Conservation (phyloP, 768 basidiomycete genomes). For the Amanita jacksonii region DNA sequence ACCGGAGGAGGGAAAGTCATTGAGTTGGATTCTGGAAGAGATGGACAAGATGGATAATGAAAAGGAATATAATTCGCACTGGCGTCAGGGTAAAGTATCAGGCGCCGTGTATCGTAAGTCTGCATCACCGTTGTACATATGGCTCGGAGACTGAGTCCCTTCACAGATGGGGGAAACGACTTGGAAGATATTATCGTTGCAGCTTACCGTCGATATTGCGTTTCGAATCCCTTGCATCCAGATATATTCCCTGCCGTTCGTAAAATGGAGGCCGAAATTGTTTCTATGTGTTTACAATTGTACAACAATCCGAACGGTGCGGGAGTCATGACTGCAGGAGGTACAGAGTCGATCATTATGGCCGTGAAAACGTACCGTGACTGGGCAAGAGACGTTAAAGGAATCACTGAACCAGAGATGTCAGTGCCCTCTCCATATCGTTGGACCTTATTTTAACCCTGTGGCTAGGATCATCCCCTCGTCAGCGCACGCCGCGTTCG, state of each 20-base stretch:
- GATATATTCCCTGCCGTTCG: slow-evolving; percentile 88
- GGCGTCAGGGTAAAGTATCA: slow-evolving; percentile 66
- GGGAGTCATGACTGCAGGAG: slow-evolving; percentile 90
- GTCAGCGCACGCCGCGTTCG: slow-evolving; percentile 90
- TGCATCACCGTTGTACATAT: not conserved
- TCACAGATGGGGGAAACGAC: slow-evolving; percentile 73
- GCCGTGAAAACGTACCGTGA: slow-evolving; percentile 90
- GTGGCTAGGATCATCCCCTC: slow-evolving; percentile 68
- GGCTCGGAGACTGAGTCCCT: too few species aligned
- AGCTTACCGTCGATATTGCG: slow-evolving; percentile 73
- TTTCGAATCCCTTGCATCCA: slow-evolving; percentile 88
- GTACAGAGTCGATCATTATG: slow-evolving; percentile 96
- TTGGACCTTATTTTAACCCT: not conserved
- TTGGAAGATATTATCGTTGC: slow-evolving; percentile 68
- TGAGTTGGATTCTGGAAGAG: slow-evolving; percentile 68
- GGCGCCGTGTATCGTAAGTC: slow-evolving; percentile 80
- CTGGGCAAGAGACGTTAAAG: slow-evolving; percentile 80
- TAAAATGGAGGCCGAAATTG: slow-evolving; percentile 97
- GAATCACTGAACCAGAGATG: slow-evolving; percentile 92
- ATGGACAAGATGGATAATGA: slow-evolving; percentile 75
- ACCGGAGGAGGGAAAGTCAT: slow-evolving; percentile 51
- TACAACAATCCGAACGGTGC: slow-evolving; percentile 82
- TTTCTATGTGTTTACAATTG: slow-evolving; percentile 77
- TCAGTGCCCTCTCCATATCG: slow-evolving; percentile 23
- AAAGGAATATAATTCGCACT: slow-evolving; percentile 36